A percentile compares a stretch with the other conserved stretches of the same genome.
Conservation (phyloP, 2,329 filamentous ascomycete genomes). For the Trichoderma simmonsii region DNA sequence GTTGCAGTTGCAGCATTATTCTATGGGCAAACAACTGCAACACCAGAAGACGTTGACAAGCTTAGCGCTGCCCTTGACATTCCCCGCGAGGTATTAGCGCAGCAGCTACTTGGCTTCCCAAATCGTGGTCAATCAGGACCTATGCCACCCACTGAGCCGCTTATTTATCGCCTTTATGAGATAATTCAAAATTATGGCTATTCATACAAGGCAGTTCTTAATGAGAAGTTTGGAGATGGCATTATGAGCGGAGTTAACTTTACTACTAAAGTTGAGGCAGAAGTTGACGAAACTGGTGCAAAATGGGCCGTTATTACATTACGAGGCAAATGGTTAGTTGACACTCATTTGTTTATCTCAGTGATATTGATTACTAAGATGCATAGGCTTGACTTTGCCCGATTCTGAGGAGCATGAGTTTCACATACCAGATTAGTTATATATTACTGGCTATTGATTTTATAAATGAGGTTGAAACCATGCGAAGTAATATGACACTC, state of each 20-base stretch:
- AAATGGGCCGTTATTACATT: neutral
- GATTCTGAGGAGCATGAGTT: neutral
- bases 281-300: neutral
- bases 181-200: neutral
- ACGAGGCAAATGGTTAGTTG: neutral
- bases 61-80: neutral
- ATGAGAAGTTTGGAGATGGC: neutral
- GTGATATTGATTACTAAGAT: neutral
- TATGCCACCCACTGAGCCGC: neutral
- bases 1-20: neutral
- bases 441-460: too few species aligned
- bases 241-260: conserved; percentile 3
- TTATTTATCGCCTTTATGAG: neutral
- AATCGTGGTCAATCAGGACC: neutral
- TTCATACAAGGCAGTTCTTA: neutral
- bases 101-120: neutral
- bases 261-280: neutral
- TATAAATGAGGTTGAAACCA: too few species aligned
- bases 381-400: neutral
- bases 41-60: neutral
- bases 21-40: neutral
- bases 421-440: too few species aligned
- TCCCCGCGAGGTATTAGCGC: neutral
- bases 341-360: neutral
- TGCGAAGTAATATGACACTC: too few species aligned